phyloP scores from a whole-genome alignment of 495 filamentous ascomycete genomes.

The Podospora pseudocomata region DNA sequence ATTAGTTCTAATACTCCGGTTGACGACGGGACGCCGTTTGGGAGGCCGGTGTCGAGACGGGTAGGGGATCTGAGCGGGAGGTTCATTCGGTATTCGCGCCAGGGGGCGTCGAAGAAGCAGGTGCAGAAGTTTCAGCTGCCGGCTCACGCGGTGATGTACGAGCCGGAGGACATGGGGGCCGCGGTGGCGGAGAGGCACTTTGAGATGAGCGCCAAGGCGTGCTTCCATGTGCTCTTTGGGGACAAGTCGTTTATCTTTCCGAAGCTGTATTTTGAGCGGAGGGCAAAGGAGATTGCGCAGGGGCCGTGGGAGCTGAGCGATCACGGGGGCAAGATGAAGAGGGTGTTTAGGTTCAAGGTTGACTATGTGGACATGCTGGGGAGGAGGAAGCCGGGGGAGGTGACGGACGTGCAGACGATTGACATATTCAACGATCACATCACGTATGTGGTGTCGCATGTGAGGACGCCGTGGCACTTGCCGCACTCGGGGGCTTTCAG shows the following conservation, averaged over 20 bases:
- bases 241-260: slow-evolving; percentile 94
- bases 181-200: slow-evolving; percentile 71
- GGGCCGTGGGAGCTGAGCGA: slow-evolving; percentile 75
- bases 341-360: slow-evolving; percentile 78
- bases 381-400: slow-evolving; percentile 53
- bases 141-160: slow-evolving; percentile 73
- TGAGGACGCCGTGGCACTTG: slow-evolving; percentile 86
- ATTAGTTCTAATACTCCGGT: slow-evolving; percentile 61
- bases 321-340: slow-evolving; percentile 57
- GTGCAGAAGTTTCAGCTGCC: slow-evolving; percentile 80
- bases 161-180: slow-evolving; percentile 72
- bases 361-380: slow-evolving; percentile 63
- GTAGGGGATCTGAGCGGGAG: slow-evolving; percentile 48
- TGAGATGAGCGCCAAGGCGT: slow-evolving; percentile 82
- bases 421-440: slow-evolving; percentile 92
- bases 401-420: slow-evolving; percentile 83
- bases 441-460: slow-evolving; percentile 89
- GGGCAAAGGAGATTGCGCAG: slow-evolving; percentile 76
- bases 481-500: slow-evolving; percentile 76
- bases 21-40: slow-evolving; percentile 50
- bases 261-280: slow-evolving; percentile 79
- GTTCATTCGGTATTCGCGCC: slow-evolving; percentile 43
- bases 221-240: slow-evolving; percentile 94
- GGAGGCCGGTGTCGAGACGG: slow-evolving; percentile 40
- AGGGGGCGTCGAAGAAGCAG: slow-evolving; percentile 47